Conservation (phyloP, 192 early-diverging fungal genomes). For the Lobosporangium transversale region DNA sequence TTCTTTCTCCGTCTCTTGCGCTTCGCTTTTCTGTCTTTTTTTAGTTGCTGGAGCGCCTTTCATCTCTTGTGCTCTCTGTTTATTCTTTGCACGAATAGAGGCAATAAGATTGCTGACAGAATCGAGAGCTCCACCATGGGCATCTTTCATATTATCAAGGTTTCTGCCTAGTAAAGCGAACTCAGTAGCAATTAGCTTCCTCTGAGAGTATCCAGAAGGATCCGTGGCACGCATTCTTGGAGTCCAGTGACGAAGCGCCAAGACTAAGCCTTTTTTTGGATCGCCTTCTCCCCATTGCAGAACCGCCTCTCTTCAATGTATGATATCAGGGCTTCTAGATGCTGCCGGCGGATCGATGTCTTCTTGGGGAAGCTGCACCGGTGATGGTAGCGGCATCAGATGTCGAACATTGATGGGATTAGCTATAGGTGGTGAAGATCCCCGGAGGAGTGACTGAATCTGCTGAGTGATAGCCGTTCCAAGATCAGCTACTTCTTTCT, state of each 20-base stretch:
- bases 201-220: no score
- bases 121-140: neutral
- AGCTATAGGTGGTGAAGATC: no score
- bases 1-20: neutral
- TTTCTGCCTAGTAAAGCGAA: slow-evolving; percentile 1
- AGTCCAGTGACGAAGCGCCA: slow-evolving; percentile 13
- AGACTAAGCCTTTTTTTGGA: neutral
- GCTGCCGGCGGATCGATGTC: no score
- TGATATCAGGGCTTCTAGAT: neutral
- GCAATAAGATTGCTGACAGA: no score
- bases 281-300: slow-evolving; percentile 11
- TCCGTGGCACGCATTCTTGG: slow-evolving; percentile 3
- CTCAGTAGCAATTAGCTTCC: slow-evolving; percentile 14
- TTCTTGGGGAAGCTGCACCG: no score
- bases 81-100: slow-evolving; percentile 2
- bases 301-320: slow-evolving; percentile 1
- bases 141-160: slow-evolving; percentile 3
- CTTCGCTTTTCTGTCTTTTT: neutral
- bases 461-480: neutral
- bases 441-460: no score
- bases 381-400: no score
- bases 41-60: neutral
- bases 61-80: neutral
- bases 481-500: neutral
- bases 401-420: no score